Conservation (phyloP, 2,329 filamentous ascomycete genomes). For the Hypoxylon sp. region DNA sequence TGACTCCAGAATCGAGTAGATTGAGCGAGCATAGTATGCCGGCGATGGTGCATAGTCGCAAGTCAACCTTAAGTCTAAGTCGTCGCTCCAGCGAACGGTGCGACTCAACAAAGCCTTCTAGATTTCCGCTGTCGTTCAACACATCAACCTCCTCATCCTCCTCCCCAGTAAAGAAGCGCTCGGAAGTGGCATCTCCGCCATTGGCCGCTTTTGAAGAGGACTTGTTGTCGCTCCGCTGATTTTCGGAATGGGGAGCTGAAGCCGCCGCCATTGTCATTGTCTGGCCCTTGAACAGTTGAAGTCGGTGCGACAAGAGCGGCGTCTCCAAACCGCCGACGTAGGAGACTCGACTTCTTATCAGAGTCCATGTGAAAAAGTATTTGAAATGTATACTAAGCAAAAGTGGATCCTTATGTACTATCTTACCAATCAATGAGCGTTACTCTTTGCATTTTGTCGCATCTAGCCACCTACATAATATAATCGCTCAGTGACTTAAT, state of each 20-base stretch:
- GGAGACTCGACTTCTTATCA: slow-evolving; percentile 38
- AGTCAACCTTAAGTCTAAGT: slow-evolving; percentile 73
- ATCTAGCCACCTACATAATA: slow-evolving; percentile 30
- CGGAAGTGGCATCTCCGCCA: slow-evolving; percentile 29
- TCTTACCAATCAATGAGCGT: slow-evolving; percentile 39
- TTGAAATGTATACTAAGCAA: slow-evolving; percentile 44
- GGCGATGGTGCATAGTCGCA: slow-evolving; percentile 78
- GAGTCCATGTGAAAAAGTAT: slow-evolving; percentile 30
- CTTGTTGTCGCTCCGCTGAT: slow-evolving; percentile 18
- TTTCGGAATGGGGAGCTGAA: slow-evolving; percentile 7
- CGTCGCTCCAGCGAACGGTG: slow-evolving; percentile 47
- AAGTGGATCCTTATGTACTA: slow-evolving; percentile 28
- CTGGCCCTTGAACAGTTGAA: slow-evolving; percentile 2
- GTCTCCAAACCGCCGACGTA: slow-evolving; percentile 9
- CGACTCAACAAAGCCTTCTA: slow-evolving; percentile 24
- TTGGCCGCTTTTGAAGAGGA: slow-evolving; percentile 33
- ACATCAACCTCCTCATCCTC: slow-evolving; percentile 29
- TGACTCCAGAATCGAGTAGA: slow-evolving; percentile 78
- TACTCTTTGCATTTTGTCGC: neutral
- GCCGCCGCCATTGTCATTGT: slow-evolving; percentile 39
- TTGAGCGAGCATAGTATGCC: slow-evolving; percentile 79
- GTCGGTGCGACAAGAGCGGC: slow-evolving; percentile 11
- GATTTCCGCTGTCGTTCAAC: slow-evolving; percentile 5
- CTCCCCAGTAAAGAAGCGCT: slow-evolving; percentile 34
- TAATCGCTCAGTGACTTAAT: slow-evolving; percentile 6